A percentile compares a stretch with the other conserved stretches of the same genome.
phyloP scores from a whole-genome alignment of 2,329 filamentous ascomycete species.

The Hypomyces perniciosus region DNA sequence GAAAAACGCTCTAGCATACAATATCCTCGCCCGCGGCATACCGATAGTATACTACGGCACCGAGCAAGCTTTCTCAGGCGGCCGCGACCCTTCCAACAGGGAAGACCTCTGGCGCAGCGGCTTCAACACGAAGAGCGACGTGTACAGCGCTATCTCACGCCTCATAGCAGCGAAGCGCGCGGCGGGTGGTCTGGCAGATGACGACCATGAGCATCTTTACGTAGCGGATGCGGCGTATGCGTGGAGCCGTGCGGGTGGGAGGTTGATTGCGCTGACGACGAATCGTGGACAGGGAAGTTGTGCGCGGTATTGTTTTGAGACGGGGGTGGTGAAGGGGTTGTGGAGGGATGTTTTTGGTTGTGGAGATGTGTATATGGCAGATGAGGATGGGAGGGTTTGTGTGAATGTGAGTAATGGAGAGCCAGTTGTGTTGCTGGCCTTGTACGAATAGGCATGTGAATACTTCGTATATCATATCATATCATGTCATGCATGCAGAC shows the following conservation, averaged over 20 bases:
- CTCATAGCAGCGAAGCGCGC: constrained; percentile 41
- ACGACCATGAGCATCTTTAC: constrained; percentile 41
- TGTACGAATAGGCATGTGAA: not conserved
- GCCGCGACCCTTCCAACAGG: constrained; percentile 44
- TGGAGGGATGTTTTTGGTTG: constrained; percentile 38
- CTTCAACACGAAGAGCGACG: constrained; percentile 39
- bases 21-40: constrained; percentile 55
- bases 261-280: constrained; percentile 40
- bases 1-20: constrained; percentile 56
- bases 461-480: too few species aligned
- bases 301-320: constrained; percentile 37
- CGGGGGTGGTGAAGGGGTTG: constrained; percentile 28
- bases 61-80: constrained; percentile 53
- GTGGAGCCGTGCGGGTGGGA: constrained; percentile 38
- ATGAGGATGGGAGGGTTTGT: constrained; percentile 36
- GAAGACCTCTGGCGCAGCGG: constrained; percentile 52
- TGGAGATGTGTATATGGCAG: constrained; percentile 29
- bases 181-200: constrained; percentile 36
- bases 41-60: constrained; percentile 62
- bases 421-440: constrained; percentile 33
- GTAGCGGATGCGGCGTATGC: constrained; percentile 37
- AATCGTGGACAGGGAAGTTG: constrained; percentile 35
- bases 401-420: constrained; percentile 35
- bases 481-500: not conserved
- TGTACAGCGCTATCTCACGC: constrained; percentile 39